Evolutionary conservation across 2,329 filamentous ascomycete genomes (phyloP).

Genomic region (Botrytis fabae): DNA sequence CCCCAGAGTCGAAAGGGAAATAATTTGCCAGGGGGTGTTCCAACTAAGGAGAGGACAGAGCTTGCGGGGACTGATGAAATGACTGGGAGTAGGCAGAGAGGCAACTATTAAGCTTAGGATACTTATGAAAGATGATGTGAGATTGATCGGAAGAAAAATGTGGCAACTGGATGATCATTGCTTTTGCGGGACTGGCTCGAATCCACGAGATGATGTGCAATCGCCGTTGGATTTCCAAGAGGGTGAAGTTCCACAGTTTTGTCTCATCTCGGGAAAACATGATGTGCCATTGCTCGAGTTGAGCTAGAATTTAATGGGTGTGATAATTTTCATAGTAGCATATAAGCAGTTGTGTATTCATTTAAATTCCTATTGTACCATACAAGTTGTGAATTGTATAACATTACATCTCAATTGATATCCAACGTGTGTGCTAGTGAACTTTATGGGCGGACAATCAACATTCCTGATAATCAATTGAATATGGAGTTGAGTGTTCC

Average conservation of each 20-base stretch:
- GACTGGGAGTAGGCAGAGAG: slow-evolving; percentile 21
- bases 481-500: background rate
- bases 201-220: background rate
- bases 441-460: background rate
- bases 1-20: slow-evolving; percentile 28
- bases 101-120: background rate
- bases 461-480: background rate
- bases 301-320: too few relatives aligned
- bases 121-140: background rate
- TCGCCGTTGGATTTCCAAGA: background rate
- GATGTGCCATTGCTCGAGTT: background rate
- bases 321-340: background rate
- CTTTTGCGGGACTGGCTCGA: background rate
- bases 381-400: background rate
- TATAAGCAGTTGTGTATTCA: background rate
- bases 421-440: background rate
- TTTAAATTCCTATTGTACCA: background rate
- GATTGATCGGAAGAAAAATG: background rate
- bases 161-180: background rate
- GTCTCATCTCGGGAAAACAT: background rate
- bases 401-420: too few relatives aligned
- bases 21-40: slow-evolving; percentile 25
- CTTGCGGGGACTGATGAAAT: slow-evolving; percentile 30
- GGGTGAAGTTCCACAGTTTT: background rate
- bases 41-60: slow-evolving; percentile 31